Evolutionary conservation across 2,329 filamentous ascomycete genomes (phyloP).

Genomic region (Penicillium sp.): DNA sequence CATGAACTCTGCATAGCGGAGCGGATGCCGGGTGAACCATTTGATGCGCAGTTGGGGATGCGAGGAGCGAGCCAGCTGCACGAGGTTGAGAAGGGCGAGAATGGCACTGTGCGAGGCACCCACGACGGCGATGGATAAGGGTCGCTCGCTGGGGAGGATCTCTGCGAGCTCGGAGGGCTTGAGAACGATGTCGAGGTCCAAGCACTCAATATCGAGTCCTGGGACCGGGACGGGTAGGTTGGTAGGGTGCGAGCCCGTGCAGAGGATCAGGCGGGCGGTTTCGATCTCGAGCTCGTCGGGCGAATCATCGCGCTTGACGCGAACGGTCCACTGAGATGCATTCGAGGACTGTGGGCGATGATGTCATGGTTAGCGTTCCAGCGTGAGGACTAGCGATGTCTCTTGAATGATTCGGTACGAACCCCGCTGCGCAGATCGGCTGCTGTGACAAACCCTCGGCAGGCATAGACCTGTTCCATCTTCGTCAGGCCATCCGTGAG

Average conservation of each 20-base stretch:
- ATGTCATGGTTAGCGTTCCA: constrained; percentile 13
- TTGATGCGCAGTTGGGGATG: constrained; percentile 56
- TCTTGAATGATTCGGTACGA: not conserved
- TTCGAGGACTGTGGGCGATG: constrained; percentile 16
- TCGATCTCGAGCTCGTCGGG: constrained; percentile 32
- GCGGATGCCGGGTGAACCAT: constrained; percentile 61
- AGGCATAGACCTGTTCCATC: constrained; percentile 37
- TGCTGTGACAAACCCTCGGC: constrained; percentile 33
- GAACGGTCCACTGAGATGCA: constrained; percentile 35
- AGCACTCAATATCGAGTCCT: constrained; percentile 39
- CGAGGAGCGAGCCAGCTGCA: constrained; percentile 51
- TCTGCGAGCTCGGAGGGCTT: constrained; percentile 51
- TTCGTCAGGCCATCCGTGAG: constrained; percentile 44
- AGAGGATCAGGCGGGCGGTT: constrained; percentile 54
- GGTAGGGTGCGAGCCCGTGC: constrained; percentile 57
- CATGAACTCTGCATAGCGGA: constrained; percentile 61
- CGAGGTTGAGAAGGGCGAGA: constrained; percentile 60
- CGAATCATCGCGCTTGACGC: constrained; percentile 29
- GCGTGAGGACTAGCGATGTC: not conserved
- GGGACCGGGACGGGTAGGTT: constrained; percentile 45
- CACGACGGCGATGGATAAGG: constrained; percentile 54
- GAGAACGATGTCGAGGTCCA: constrained; percentile 57
- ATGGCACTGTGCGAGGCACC: constrained; percentile 64
- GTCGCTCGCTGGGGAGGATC: constrained; percentile 37
- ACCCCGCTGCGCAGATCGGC: constrained; percentile 35